A percentile compares a stretch with the other conserved stretches of the same genome.
Conservation (phyloP, 1,284 basidiomycete species). For the Apiotrichum sp. region DNA sequence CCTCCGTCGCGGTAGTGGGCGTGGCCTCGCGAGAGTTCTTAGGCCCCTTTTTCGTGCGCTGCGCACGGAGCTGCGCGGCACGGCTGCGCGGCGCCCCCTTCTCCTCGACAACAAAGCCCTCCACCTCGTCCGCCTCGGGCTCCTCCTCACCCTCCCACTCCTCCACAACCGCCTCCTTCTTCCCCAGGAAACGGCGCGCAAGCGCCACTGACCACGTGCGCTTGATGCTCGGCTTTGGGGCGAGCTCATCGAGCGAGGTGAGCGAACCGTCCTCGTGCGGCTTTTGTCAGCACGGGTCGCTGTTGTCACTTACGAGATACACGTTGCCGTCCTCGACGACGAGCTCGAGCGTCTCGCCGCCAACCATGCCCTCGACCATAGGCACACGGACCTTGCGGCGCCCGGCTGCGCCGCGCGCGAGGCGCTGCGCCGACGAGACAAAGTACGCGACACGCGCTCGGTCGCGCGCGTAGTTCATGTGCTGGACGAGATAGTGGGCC, state of each 20-base stretch:
- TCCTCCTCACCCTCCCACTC: conserved; percentile 12
- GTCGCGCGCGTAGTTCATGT: conserved; percentile 69
- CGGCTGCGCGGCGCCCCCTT: conserved; percentile 2
- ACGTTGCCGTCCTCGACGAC: conserved; percentile 43
- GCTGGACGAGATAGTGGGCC: conserved; percentile 72
- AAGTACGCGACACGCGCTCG: conserved; percentile 63
- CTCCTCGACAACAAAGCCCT: neutral
- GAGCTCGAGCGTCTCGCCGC: conserved; percentile 36
- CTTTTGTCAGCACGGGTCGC: conserved; percentile 20
- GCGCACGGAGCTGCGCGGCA: conserved; percentile 18
- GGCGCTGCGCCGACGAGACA: conserved; percentile 56
- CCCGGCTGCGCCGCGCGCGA: conserved; percentile 58
- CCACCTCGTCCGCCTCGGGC: neutral
- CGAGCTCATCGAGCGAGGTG: conserved; percentile 35
- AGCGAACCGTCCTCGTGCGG: conserved; percentile 40
- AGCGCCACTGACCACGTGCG: conserved; percentile 41
- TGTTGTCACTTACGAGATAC: conserved; percentile 34
- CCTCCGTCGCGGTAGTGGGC: neutral
- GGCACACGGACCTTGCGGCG: conserved; percentile 44
- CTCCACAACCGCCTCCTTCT: conserved; percentile 10
- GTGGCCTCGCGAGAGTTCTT: neutral
- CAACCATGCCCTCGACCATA: conserved; percentile 37
- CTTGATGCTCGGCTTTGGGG: conserved; percentile 26
- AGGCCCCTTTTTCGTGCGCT: conserved; percentile 4
- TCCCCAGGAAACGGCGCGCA: conserved; percentile 10